These are phyloP conservation scores for Aspergillus ellipticus DNA, from an alignment of 495 filamentous ascomycete species.

Conservation along the genomic window DNA sequence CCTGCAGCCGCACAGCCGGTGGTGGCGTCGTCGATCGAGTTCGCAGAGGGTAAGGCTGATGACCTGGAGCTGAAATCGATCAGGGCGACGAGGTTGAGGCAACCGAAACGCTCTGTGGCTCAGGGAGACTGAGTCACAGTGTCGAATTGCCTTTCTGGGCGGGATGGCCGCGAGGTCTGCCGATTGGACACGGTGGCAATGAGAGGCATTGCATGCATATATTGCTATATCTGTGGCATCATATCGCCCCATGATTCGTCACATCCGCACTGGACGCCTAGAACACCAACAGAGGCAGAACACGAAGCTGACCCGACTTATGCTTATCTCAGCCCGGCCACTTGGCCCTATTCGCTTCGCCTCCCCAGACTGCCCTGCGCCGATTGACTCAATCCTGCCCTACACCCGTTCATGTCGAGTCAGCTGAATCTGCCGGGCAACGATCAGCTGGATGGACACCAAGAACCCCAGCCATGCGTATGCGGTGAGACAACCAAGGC, in stretches of 20 bases:
- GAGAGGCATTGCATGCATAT: background rate
- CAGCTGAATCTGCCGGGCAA: background rate
- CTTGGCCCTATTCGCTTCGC: background rate
- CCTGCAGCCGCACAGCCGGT: background rate
- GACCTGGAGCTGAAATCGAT: background rate
- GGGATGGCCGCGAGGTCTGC: background rate
- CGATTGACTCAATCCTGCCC: background rate
- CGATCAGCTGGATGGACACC: background rate
- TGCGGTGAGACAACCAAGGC: background rate
- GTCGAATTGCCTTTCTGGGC: background rate
- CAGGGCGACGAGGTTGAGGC: background rate
- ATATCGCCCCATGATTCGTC: background rate
- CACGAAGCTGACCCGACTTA: background rate
- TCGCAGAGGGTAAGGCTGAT: too few relatives aligned
- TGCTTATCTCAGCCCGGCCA: background rate
- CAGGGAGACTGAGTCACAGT: background rate
- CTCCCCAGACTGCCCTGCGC: background rate
- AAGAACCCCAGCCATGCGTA: background rate
- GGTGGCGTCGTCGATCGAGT: background rate
- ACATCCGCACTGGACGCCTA: background rate
- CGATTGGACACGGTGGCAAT: background rate
- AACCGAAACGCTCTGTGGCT: background rate
- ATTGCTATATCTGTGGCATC: background rate
- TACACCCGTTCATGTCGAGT: background rate
- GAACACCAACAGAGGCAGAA: background rate